Percentiles rank a stretch among this genome's conserved stretches.
These are phyloP conservation scores for Amanita thiersii DNA, from an alignment of 768 basidiomycete genomes.

Conservation along the genomic window DNA sequence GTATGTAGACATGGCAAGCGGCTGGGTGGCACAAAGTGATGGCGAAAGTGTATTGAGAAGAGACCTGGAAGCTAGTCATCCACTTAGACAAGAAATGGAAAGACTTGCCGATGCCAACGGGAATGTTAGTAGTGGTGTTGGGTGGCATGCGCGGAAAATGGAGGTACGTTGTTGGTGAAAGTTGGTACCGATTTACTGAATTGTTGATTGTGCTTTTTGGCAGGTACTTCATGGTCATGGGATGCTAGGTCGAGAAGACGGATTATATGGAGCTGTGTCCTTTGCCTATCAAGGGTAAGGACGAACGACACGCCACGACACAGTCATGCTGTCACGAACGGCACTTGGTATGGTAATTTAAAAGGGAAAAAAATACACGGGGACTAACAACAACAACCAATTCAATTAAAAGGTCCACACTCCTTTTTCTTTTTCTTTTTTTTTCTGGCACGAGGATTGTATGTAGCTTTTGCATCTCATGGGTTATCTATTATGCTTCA, in stretches of 20 bases:
- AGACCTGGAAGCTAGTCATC: slow-evolving; percentile 52
- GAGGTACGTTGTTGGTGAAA: slow-evolving; percentile 53
- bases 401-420: too few relatives aligned
- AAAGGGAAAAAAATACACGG: too few relatives aligned
- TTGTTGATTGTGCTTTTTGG: slow-evolving; percentile 2
- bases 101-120: slow-evolving; percentile 74
- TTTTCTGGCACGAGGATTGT: too few relatives aligned
- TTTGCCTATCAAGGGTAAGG: slow-evolving; percentile 87
- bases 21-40: slow-evolving; percentile 54
- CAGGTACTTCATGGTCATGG: slow-evolving; percentile 85
- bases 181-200: background rate
- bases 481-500: too few relatives aligned
- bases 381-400: too few relatives aligned
- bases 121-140: slow-evolving; percentile 84
- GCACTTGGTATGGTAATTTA: too few relatives aligned
- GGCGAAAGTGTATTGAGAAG: slow-evolving; percentile 43
- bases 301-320: too few relatives aligned
- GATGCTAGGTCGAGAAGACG: slow-evolving; percentile 88
- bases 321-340: too few relatives aligned
- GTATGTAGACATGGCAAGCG: slow-evolving; percentile 87
- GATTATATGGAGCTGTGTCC: slow-evolving; percentile 88
- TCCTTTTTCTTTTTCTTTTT: too few relatives aligned
- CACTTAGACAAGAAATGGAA: slow-evolving; percentile 63
- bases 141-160: slow-evolving; percentile 97
- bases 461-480: too few relatives aligned